These are phyloP conservation scores for Globisporangium polare DNA, from an alignment of 352 stramenopile genomes.

Conservation along the genomic window DNA sequence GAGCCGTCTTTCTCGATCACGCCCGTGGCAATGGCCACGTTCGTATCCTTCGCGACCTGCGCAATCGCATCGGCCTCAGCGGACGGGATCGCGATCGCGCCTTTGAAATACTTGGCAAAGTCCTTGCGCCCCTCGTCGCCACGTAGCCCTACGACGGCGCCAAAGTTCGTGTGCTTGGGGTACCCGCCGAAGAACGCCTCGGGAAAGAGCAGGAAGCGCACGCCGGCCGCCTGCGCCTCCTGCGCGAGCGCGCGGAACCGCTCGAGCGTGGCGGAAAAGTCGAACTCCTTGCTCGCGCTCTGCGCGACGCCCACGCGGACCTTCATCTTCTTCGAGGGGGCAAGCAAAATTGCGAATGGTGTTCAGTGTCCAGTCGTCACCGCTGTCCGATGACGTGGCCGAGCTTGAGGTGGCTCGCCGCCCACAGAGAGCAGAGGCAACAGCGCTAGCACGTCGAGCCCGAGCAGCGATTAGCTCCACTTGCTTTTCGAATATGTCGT, in stretches of 20 bases:
- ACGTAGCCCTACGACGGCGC: conserved; percentile 15
- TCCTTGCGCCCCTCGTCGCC: conserved; percentile 17
- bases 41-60: conserved; percentile 8
- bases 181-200: conserved; percentile 28
- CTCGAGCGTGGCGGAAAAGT: conserved; percentile 20
- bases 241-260: conserved; percentile 16
- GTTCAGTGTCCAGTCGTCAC: too few relatives aligned
- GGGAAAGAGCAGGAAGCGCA: conserved; percentile 23
- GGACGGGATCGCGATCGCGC: conserved; percentile 21
- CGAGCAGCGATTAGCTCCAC: too few relatives aligned
- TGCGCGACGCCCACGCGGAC: conserved; percentile 21
- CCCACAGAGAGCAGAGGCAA: too few relatives aligned
- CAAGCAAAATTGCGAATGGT: background rate
- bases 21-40: conserved; percentile 15
- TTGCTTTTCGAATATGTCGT: too few relatives aligned
- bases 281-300: conserved; percentile 20
- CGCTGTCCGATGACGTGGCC: too few relatives aligned
- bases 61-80: conserved; percentile 19
- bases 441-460: too few relatives aligned
- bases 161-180: conserved; percentile 25
- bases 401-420: too few relatives aligned
- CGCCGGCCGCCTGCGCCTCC: conserved; percentile 11
- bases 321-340: conserved; percentile 5
- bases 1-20: conserved; percentile 21
- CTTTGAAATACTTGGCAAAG: conserved; percentile 18